Evolutionary conservation across 306 rosid genomes (phyloP), one percentile per base, ranked within the genome.

Genomic region (Albizia julibrissin): DNA sequence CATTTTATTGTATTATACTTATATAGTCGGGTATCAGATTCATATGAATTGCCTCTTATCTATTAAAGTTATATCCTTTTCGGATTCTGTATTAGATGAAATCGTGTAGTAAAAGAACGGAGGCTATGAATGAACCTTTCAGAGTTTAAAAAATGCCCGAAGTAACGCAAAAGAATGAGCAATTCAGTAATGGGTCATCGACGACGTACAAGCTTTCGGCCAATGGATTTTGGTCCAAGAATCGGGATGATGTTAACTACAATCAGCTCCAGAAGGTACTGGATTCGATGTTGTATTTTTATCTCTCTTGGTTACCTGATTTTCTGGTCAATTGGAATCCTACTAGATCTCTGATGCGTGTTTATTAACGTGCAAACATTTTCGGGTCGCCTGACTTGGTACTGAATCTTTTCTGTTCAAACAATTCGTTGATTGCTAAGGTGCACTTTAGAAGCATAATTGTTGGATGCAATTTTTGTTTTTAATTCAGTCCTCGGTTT

Each of bases 231-330:
- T 96, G 99, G 99, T 92, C 99, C 72, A 92, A 90, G 86, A 92
- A 90, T 80, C 85, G 88, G 15, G 91, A 82, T 9, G 92, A 90
- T 40, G 93, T 96, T 77, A 79, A 88, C 90, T 92, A 81, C 86
- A 88, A 84, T 88, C 99, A 93, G 88, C 97, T 95, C 70, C 98
- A 92, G 86, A 93, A 88, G 98, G 99, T 93, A 80, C 81, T 81
- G 62, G 33, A 74, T 73, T 90, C 19, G 21, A 24, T 66, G 84
- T n/a, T 59, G 40, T 69, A 2, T 42, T 62, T 39, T 6, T 33
- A 94, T 42, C 46, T 44, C 27, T 19, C 37, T 75, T 67, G 18
- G 61, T 69, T 67, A 42, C 15, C 66, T 77, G 78, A 65, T 56
- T 68, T 69, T 70, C 27, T 52, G 43, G 75, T 65, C 42, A 34